A percentile compares a stretch with the other conserved stretches of the same genome.
phyloP scores from a whole-genome alignment of 495 filamentous ascomycete species.

The Podospora appendiculata region DNA sequence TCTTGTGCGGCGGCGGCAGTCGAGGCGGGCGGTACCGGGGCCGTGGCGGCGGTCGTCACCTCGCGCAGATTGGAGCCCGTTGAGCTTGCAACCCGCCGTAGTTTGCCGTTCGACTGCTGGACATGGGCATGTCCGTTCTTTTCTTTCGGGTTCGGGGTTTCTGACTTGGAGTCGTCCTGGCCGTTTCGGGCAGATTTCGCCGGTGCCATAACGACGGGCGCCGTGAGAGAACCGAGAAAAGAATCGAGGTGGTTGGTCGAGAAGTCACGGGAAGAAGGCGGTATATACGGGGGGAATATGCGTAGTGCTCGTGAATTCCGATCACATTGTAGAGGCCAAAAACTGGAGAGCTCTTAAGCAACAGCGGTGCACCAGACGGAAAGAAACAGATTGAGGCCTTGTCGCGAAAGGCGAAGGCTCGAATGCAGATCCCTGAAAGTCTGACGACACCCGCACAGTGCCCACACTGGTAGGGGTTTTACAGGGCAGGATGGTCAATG shows the following conservation, averaged over 20 bases:
- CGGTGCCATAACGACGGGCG: slow-evolving; percentile 23
- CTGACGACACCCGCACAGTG: slow-evolving; percentile 13
- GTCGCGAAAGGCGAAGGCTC: slow-evolving; percentile 1
- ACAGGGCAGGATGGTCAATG: no score
- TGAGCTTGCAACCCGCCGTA: slow-evolving; percentile 38
- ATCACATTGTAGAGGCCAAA: slow-evolving; percentile 11
- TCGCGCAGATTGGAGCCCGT: slow-evolving; percentile 36
- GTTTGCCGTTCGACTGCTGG: slow-evolving; percentile 36
- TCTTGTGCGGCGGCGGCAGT: slow-evolving; percentile 13
- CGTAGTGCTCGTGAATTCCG: neutral
- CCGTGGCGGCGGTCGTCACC: slow-evolving; percentile 22
- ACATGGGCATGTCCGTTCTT: slow-evolving; percentile 29
- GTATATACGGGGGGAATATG: neutral
- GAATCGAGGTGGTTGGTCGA: neutral
- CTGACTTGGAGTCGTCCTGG: slow-evolving; percentile 41
- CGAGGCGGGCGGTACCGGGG: slow-evolving; percentile 12
- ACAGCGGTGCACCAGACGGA: slow-evolving; percentile 8
- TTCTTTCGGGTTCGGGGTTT: slow-evolving; percentile 34
- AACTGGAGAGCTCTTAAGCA: neutral
- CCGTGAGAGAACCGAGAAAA: neutral
- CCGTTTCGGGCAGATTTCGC: slow-evolving; percentile 22
- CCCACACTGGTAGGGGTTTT: neutral
- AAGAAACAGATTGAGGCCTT: slow-evolving; percentile 13
- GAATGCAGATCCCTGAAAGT: slow-evolving; percentile 11
- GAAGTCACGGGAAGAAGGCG: neutral